Percentiles rank a stretch among this genome's conserved stretches.
These are phyloP conservation scores for Aspergillus ustus DNA, from an alignment of 2,329 filamentous ascomycete genomes.

Conservation along the genomic window DNA sequence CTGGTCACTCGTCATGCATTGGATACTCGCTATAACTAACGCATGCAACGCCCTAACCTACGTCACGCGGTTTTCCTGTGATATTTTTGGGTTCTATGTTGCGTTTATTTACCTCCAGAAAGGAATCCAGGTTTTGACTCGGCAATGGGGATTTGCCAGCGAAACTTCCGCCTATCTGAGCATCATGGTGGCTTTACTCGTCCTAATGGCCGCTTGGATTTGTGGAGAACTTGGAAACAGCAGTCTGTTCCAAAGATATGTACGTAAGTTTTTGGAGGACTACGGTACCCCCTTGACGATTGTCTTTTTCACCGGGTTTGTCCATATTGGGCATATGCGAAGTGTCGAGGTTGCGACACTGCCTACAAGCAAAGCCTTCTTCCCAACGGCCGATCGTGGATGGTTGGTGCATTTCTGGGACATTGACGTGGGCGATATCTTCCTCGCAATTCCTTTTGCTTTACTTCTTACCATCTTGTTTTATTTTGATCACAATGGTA, in stretches of 20 bases:
- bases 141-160: conserved; percentile 66
- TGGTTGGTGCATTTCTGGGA: conserved; percentile 88
- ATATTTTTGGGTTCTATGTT: conserved; percentile 93
- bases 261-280: conserved; percentile 84
- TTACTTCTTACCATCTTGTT: conserved; percentile 82
- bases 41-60: conserved; percentile 87
- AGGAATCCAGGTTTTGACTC: conserved; percentile 80
- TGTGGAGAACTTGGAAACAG: conserved; percentile 74
- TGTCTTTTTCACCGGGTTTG: conserved; percentile 88
- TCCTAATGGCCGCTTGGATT: conserved; percentile 76
- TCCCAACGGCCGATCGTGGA: conserved; percentile 71
- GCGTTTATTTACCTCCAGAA: conserved; percentile 92
- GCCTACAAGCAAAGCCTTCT: conserved; percentile 77
- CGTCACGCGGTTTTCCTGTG: conserved; percentile 88
- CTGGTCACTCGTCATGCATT: conserved; percentile 85
- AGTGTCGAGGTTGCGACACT: conserved; percentile 70
- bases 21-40: conserved; percentile 81
- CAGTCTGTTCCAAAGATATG: conserved; percentile 72
- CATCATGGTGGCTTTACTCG: conserved; percentile 74
- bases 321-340: conserved; percentile 83
- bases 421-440: conserved; percentile 72
- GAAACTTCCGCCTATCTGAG: conserved; percentile 75
- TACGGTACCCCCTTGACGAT: conserved; percentile 84
- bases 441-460: conserved; percentile 85
- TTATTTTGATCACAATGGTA: conserved; percentile 88